phyloP scores from a whole-genome alignment of 208 protist species.

The Acanthamoeba divionensis region DNA sequence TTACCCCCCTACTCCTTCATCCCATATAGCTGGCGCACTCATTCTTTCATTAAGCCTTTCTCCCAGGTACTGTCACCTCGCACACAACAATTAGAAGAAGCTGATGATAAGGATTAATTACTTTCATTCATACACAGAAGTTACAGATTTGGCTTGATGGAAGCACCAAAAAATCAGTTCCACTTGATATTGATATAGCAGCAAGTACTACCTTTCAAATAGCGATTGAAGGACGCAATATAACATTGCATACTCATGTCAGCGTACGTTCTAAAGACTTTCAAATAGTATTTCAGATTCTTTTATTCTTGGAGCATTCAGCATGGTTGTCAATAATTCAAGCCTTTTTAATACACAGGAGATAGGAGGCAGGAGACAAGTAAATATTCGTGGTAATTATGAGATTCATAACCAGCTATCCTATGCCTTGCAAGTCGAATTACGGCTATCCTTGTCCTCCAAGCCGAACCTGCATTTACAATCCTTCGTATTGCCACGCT shows the following conservation, averaged over 20 bases:
- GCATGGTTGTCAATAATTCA: background rate
- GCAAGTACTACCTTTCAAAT: no score
- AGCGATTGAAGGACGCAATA: no score
- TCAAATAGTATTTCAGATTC: no score
- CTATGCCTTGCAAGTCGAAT: background rate
- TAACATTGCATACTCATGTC: no score
- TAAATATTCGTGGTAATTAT: background rate
- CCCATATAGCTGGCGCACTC: slow-evolving; percentile 6
- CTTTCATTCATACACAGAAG: background rate
- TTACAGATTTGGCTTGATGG: slow-evolving; percentile 3
- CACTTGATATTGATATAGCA: background rate
- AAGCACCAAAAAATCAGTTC: background rate
- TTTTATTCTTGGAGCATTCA: no score
- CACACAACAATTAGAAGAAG: no score
- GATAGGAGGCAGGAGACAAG: background rate
- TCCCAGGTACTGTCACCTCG: background rate
- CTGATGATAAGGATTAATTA: no score
- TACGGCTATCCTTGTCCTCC: no score
- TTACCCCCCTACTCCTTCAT: background rate
- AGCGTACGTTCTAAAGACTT: no score
- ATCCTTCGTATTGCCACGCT: no score
- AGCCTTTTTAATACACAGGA: background rate
- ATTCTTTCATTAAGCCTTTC: background rate
- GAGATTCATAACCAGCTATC: slow-evolving; percentile 1
- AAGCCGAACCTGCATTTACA: no score